These are phyloP conservation scores for Thielaviopsis punctulata DNA, from an alignment of 2,329 filamentous ascomycete species.

Conservation along the genomic window DNA sequence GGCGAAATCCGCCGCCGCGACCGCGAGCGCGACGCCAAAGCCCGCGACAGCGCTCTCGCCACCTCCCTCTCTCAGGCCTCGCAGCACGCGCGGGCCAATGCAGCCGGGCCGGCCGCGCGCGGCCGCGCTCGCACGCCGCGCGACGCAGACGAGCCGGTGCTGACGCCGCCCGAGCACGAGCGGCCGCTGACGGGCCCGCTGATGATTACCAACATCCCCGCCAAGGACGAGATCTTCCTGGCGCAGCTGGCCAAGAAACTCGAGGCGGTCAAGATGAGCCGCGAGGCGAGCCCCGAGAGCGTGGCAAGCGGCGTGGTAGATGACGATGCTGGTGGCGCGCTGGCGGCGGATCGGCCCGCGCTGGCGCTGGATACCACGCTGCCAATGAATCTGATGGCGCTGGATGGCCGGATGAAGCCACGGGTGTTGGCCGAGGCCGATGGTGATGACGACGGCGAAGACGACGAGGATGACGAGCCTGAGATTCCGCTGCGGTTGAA, in stretches of 20 bases:
- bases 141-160: slow-evolving; percentile 12
- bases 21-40: neutral
- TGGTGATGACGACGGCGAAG: slow-evolving; percentile 11
- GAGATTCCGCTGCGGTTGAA: slow-evolving; percentile 30
- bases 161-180: slow-evolving; percentile 28
- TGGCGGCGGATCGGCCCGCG: slow-evolving; percentile 9
- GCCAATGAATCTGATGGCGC: slow-evolving; percentile 15
- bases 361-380: slow-evolving; percentile 12
- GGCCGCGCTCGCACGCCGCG: too few relatives aligned
- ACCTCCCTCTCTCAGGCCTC: neutral
- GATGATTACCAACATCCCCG: slow-evolving; percentile 37
- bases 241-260: slow-evolving; percentile 33
- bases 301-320: neutral
- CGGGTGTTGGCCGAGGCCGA: slow-evolving; percentile 13
- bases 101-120: too few relatives aligned
- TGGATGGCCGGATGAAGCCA: slow-evolving; percentile 5
- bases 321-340: too few relatives aligned
- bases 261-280: slow-evolving; percentile 28
- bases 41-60: slow-evolving; percentile 2
- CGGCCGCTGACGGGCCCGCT: slow-evolving; percentile 32
- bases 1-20: neutral
- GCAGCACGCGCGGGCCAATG: neutral
- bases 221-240: slow-evolving; percentile 38
- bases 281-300: slow-evolving; percentile 18
- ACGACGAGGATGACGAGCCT: slow-evolving; percentile 18